phyloP scores from a whole-genome alignment of 2,329 filamentous ascomycete genomes.

The Xylariales sp. region DNA sequence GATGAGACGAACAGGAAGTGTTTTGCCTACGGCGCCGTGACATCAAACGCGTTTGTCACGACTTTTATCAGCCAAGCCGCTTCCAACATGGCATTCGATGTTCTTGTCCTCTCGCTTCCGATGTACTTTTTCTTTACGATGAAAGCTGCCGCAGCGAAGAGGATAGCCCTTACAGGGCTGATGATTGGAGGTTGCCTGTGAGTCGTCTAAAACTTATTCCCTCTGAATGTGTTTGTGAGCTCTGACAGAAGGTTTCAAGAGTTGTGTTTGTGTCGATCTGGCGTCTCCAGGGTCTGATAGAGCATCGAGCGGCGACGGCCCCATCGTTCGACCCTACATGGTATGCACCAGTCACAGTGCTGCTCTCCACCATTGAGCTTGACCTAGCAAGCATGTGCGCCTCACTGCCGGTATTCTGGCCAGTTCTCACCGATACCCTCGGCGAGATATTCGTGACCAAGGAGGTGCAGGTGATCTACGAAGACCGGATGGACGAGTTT shows the following conservation, averaged over 20 bases:
- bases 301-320: conserved; percentile 22
- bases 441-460: conserved; percentile 22
- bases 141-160: no score
- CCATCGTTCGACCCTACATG: conserved; percentile 28
- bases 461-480: conserved; percentile 18
- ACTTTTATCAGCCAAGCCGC: conserved; percentile 1
- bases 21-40: conserved; percentile 1
- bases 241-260: no score
- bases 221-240: no score
- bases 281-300: conserved; percentile 23
- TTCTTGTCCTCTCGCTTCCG: conserved; percentile 1
- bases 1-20: not conserved
- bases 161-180: no score
- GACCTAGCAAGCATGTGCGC: conserved; percentile 20
- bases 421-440: conserved; percentile 16
- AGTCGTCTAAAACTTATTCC: no score
- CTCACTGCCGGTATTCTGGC: conserved; percentile 23
- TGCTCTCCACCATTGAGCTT: conserved; percentile 19
- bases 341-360: conserved; percentile 22
- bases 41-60: not conserved
- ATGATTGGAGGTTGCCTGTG: no score
- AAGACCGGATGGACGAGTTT: conserved; percentile 8
- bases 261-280: conserved; percentile 24
- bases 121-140: not conserved
- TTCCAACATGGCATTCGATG: conserved; percentile 2